A percentile compares a stretch with the other conserved stretches of the same genome.
Conservation (phyloP, 495 filamentous ascomycete genomes). For the Annulohypoxylon stygium region DNA sequence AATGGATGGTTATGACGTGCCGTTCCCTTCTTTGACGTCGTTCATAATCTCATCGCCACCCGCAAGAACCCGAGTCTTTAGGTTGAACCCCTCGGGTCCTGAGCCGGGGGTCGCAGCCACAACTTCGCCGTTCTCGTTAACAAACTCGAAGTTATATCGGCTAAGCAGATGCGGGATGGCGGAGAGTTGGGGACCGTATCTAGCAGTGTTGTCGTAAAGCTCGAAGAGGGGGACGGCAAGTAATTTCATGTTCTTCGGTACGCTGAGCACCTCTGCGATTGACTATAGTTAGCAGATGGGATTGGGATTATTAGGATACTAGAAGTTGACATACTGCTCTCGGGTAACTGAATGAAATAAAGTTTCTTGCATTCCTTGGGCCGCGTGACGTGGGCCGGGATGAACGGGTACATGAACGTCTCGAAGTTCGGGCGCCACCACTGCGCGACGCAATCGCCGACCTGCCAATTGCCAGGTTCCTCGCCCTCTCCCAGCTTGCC, state of each 20-base stretch:
- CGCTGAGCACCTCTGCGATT: constrained; percentile 86
- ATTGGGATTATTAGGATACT: too few species aligned
- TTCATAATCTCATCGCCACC: constrained; percentile 73
- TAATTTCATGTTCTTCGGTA: constrained; percentile 99
- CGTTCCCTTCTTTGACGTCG: constrained; percentile 50
- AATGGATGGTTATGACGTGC: constrained; percentile 27
- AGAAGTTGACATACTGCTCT: constrained; percentile 76
- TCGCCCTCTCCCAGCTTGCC: constrained; percentile 88
- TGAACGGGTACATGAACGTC: constrained; percentile 99
- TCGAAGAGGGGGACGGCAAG: constrained; percentile 97
- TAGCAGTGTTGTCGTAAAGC: constrained; percentile 94
- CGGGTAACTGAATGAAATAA: constrained; percentile 93
- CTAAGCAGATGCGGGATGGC: constrained; percentile 95
- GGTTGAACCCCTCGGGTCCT: constrained; percentile 63
- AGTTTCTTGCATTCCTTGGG: constrained; percentile 99
- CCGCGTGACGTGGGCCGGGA: constrained; percentile 92
- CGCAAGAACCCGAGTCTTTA: constrained; percentile 80
- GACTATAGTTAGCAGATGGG: constrained; percentile 36
- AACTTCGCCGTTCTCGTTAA: constrained; percentile 93
- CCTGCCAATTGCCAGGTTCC: constrained; percentile 91
- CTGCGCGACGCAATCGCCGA: constrained; percentile 93
- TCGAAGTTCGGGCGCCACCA: constrained; percentile 99
- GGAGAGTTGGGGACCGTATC: constrained; percentile 95
- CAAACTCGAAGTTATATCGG: constrained; percentile 96
- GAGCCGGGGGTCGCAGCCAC: constrained; percentile 87